Base-by-base conservation (phyloP, 768 basidiomycete species). In the Jaapia argillacea region DNA sequence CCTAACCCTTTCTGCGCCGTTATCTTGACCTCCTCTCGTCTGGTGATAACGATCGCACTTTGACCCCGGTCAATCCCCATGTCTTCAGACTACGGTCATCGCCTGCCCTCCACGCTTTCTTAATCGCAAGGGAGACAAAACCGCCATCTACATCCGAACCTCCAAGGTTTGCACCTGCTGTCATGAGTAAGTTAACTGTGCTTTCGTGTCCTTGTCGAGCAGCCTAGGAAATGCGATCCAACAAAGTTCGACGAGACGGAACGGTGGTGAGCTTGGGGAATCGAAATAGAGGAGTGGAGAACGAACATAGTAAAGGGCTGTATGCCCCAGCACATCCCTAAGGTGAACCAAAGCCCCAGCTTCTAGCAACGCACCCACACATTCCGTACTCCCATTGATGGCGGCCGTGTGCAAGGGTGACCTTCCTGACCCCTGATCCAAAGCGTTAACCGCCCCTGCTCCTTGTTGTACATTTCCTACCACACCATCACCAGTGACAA, bases 281-380 rank as follows among this genome's bases (percentile, higher is more conserved):
- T n/a, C n/a, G n/a, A n/a, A n/a, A n/a, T n/a, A n/a, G n/a, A n/a
- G n/a, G n/a, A n/a, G n/a, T n/a, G n/a, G n/a, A n/a, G n/a, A 24
- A 59, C 77, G 52, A 48, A 85, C 85, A 60, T 89, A 85, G 60
- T 90, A 91, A 13, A 91, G 65, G 3, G 86, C 74, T 12, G 89
- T 90, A 53, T 91, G 88, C 2, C 86, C 90, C 36, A 91, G 67
- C 1, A 61, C 56, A 57, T 93, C 90, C 44, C 90, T 71, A 6
- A 85, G 65, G 58, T 93, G 89, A 18, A 92, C 89, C 12, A 88
- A 65, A 1, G 88, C 86, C 4, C 89, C 89, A 0, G 77, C 75
- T 47, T 74, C 67, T 16, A 92, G 69, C 27, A 92, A 62, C 24
- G 74, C 54, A 24, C 56, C 56, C 28, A 68, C 62, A 28, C 67